Base-by-base conservation (phyloP, 2,329 filamentous ascomycete species). In the Calonectria ilicicola region DNA sequence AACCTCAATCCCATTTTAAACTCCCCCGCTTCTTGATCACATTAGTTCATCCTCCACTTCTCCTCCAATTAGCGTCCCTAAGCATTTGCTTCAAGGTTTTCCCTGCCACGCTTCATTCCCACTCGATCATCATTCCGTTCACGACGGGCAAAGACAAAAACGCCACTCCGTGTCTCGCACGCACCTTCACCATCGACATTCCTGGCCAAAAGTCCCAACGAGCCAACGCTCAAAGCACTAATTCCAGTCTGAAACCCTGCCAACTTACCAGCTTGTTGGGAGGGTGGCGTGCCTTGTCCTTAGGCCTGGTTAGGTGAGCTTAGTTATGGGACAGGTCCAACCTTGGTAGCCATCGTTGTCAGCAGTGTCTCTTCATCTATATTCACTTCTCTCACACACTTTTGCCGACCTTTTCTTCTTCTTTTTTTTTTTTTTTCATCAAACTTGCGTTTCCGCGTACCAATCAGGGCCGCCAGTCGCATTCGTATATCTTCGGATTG, bases 141-240 rank as follows among this genome's bases (percentile, higher is more conserved):
- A 46, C 19, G 49, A 49, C 44, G 29, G 44, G 26, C 56, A 69
- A 44, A 63, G 46, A 69, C 46, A 44, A 63, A 53, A 27, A 53
- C 58, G 26, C 58, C 15, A 40, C 21, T 32, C 19, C 35, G 23
- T 35, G 66, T 69, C 46, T 63, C 46, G 60, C 66, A 51, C 44
- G 15, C 23, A n/a, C 26, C 26, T 63, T 23, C 21, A 49, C 44
- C 27, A 51, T 44, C 35, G n/a, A 26, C 56, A 69, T 63, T 64
- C 32, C 58, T 44, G 3, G 10, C 42, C 17, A n/a, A 21, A 58
- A 58, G 8, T n/a, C 8, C 15, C 32, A 58, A 26, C 64, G 42
- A 32, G 49, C 49, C 26, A 63, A 46, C 32, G 58, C 58, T 32
- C 56, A 26, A 38, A 38, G 32, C 56, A 35, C 66, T 63, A 46